Evolutionary conservation across 106 monocot species (phyloP), one percentile per base, ranked within the genome.

Genomic region (Acorus gramineus): DNA sequence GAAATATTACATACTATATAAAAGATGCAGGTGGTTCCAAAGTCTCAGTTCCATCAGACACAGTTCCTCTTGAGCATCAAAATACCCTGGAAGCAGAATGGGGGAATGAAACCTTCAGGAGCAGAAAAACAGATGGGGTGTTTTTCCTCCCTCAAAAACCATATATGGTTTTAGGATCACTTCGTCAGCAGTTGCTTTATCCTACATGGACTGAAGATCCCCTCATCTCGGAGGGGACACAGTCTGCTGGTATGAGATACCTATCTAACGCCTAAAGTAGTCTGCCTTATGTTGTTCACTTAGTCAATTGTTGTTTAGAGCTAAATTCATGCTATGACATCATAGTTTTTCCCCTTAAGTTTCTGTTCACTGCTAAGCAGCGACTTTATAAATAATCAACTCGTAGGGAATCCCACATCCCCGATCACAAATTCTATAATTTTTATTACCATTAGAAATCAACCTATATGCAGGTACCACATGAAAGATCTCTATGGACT

Each of bases 141-240:
- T 90, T 96, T 75, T 95, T 96, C 76, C 79, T 96, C 47, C 89
- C 90, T 43, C 95, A 90, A 64, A 96, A 76, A 65, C 95, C 95
- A 62, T 90, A 96, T 63, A 96, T 90, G 95, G 87, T 83, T 77
- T 72, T 96, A 59, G 90, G 95, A 48, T 82, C 90, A 52, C 84
- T 90, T 14, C 84, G 87, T 43, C 84, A 85, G 50, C 95, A 96
- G 56, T 74, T 96, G 66, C 90, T 96, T 55, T 96, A 96, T 79
- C 95, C 95, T 67, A 96, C 80, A 67, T 96, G 90, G 95, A 79
- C 50, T 58, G 80, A 87, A n/a, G 59, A 78, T 59, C 59, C 66
- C 50, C 47, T 70, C 49, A 72, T 56, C 12, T 59, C 74, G 61
- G 66, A 59, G 48, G 69, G 67, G 11, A 50, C 63, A 60, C 8